phyloP scores from a whole-genome alignment of 2,329 filamentous ascomycete genomes.

The Ceratocystis diversiconidia region DNA sequence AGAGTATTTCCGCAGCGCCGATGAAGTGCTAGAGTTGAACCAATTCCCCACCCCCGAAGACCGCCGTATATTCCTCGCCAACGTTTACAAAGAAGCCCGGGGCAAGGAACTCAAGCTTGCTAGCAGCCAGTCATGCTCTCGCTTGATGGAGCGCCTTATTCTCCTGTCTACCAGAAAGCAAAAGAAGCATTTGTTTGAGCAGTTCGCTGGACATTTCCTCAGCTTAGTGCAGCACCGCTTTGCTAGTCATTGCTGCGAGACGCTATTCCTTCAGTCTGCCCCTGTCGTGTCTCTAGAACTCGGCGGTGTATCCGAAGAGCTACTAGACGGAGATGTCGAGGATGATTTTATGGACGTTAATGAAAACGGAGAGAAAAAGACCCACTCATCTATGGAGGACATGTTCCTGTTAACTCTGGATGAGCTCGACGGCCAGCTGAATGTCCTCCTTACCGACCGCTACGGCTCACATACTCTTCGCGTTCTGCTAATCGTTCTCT shows the following conservation, averaged over 20 bases:
- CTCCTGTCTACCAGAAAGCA: slow-evolving; percentile 63
- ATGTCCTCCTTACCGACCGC: slow-evolving; percentile 67
- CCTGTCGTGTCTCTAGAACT: slow-evolving; percentile 64
- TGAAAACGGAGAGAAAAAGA: slow-evolving; percentile 20
- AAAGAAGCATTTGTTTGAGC: slow-evolving; percentile 73
- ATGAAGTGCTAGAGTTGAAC: slow-evolving; percentile 80
- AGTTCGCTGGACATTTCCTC: slow-evolving; percentile 75
- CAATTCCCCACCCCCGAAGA: slow-evolving; percentile 69
- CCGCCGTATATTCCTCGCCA: slow-evolving; percentile 56
- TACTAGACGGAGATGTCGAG: slow-evolving; percentile 31
- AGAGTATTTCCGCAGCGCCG: slow-evolving; percentile 84
- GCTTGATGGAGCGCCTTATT: slow-evolving; percentile 83
- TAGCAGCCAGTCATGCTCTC: slow-evolving; percentile 87
- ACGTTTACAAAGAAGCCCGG: slow-evolving; percentile 71
- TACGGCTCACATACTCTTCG: slow-evolving; percentile 87
- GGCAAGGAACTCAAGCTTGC: slow-evolving; percentile 94
- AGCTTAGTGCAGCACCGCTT: slow-evolving; percentile 90
- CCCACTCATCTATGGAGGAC: slow-evolving; percentile 59
- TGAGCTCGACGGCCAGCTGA: slow-evolving; percentile 74
- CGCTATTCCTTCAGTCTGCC: slow-evolving; percentile 72
- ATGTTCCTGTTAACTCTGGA: slow-evolving; percentile 71
- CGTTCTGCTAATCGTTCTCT: slow-evolving; percentile 71
- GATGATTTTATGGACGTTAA: slow-evolving; percentile 8
- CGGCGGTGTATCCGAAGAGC: slow-evolving; percentile 32
- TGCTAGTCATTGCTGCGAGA: slow-evolving; percentile 93